Evolutionary conservation across 495 filamentous ascomycete genomes (phyloP), one percentile per base, ranked within the genome.

Genomic region (Gamarada debralockiae): DNA sequence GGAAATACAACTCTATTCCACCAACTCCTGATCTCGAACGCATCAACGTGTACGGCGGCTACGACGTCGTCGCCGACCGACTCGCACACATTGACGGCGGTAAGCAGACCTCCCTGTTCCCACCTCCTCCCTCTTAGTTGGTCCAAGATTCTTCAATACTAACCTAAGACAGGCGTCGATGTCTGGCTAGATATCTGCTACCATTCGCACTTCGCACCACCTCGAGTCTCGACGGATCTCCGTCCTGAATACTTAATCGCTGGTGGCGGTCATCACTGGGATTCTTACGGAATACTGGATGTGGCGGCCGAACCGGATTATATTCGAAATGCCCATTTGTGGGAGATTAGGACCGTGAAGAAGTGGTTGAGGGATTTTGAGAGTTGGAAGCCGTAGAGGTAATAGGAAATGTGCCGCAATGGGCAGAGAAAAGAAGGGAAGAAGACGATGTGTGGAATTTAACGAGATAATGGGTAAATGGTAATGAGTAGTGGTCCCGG

Each of bases 221-320:
- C 64, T 12, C 62, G 60, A 23, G 12, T 23, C 21, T 52, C 53
- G 10, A 61, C 66, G 0, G 71, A 72, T 50, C 58, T 72, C 13
- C 63, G 72, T 38, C 73, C 73, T 1, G 66, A 71, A 50, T 61
- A 68, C 17, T 52, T 77, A 36, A 73, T 77, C 41, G 62, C 70
- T 1, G 72, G 73, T 12, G 64, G 67, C 1, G 74, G 74, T 8
- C 74, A 77, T 57, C 74, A 77, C 52, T 77, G 74, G 74, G 74
- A 77, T 55, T 70, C 66, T 31, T 64, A 57, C 36, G 74, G 74
- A 10, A 74, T 76, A n/a, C 27, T 64, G 39, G 58, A 77, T 51
- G 62, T 77, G 0, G 58, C 55, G 9, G 71, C 66, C 17, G 74
- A 77, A 64, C 74, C 73, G 8, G 67, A 74, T 43, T 77, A 73